These are phyloP conservation scores for Phytophthora lateralis DNA, from an alignment of 352 stramenopile genomes.

Conservation along the genomic window DNA sequence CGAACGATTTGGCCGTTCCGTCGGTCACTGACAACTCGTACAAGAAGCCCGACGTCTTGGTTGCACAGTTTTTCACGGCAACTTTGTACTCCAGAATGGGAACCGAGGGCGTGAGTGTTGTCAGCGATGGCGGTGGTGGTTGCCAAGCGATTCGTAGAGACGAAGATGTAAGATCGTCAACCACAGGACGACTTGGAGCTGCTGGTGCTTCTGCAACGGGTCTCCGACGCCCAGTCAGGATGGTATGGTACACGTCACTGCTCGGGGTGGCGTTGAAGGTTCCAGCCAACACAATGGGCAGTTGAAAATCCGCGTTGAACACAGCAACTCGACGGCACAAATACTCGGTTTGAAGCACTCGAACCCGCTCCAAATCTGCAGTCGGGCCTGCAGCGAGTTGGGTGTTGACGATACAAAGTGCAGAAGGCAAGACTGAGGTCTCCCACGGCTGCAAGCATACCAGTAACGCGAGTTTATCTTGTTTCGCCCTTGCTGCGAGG, in stretches of 20 bases:
- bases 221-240: slow-evolving; percentile 64
- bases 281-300: slow-evolving; percentile 80
- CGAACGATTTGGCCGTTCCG: slow-evolving; percentile 25
- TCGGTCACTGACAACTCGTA: slow-evolving; percentile 50
- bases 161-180: slow-evolving; percentile 46
- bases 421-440: slow-evolving; percentile 59
- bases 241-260: slow-evolving; percentile 82
- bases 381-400: slow-evolving; percentile 40
- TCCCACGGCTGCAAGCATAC: slow-evolving; percentile 87
- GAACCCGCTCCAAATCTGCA: slow-evolving; percentile 55
- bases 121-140: slow-evolving; percentile 13
- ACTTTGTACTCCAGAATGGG: slow-evolving; percentile 62
- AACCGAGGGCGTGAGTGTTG: slow-evolving; percentile 13
- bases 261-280: slow-evolving; percentile 84
- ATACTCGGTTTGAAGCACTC: slow-evolving; percentile 71
- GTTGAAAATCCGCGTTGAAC: slow-evolving; percentile 86
- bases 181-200: slow-evolving; percentile 41
- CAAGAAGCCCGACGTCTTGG: slow-evolving; percentile 57
- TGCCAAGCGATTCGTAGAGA: slow-evolving; percentile 62
- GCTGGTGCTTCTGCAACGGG: slow-evolving; percentile 47
- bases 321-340: slow-evolving; percentile 65
- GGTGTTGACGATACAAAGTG: slow-evolving; percentile 69
- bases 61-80: slow-evolving; percentile 63
- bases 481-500: slow-evolving; percentile 46
- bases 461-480: slow-evolving; percentile 80